These are phyloP conservation scores for Mycena latifolia DNA, from an alignment of 768 basidiomycete species.

Conservation along the genomic window DNA sequence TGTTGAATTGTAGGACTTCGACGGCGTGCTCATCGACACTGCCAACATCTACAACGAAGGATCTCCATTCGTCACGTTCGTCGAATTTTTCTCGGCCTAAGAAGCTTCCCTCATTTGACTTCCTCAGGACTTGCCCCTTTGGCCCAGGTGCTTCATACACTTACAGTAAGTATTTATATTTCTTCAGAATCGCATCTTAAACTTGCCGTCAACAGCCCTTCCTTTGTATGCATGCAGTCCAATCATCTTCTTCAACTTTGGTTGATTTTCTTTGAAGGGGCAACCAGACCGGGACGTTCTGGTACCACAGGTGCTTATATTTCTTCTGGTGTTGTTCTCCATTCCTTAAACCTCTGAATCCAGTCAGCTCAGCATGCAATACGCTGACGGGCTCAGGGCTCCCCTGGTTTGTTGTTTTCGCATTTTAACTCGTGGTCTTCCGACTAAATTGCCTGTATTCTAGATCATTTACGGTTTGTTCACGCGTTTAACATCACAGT, in stretches of 20 bases:
- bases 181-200: too few species aligned
- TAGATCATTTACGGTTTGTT: neutral
- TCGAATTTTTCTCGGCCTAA: neutral
- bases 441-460: too few species aligned
- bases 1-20: neutral
- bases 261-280: constrained; percentile 11
- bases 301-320: constrained; percentile 34
- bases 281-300: constrained; percentile 52
- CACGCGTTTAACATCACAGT: neutral
- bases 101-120: neutral
- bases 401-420: neutral
- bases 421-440: too few species aligned
- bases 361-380: constrained; percentile 2
- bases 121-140: neutral
- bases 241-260: neutral
- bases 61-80: constrained; percentile 1
- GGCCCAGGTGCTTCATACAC: neutral
- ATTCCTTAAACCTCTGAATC: neutral
- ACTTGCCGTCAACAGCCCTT: constrained; percentile 23
- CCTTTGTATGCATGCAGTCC: constrained; percentile 4
- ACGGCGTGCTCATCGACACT: neutral
- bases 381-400: neutral
- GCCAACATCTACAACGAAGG: neutral
- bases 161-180: neutral
- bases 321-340: neutral